Conservation (phyloP, 2,329 filamentous ascomycete species). For the Bipolaris gigantea region DNA sequence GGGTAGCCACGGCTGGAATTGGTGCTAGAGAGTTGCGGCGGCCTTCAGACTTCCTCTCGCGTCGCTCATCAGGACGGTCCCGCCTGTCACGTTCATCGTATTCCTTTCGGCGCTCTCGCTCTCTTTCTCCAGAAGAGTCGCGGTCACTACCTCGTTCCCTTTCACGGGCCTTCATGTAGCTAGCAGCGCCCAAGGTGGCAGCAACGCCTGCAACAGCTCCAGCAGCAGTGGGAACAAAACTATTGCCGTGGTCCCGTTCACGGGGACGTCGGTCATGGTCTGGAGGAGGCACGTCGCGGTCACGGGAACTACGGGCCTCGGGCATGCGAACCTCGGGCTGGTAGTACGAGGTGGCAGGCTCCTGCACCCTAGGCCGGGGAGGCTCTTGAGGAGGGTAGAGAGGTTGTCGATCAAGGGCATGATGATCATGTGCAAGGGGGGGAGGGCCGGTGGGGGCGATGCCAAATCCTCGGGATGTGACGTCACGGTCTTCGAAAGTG, state of each 20-base stretch:
- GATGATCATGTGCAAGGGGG: slow-evolving; percentile 36
- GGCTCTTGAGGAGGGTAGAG: slow-evolving; percentile 25
- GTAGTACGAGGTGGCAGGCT: slow-evolving; percentile 27
- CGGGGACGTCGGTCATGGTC: slow-evolving; percentile 40
- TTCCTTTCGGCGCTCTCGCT: slow-evolving; percentile 45
- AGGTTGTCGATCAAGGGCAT: slow-evolving; percentile 45
- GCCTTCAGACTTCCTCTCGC: slow-evolving; percentile 25
- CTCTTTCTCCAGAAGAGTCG: slow-evolving; percentile 32
- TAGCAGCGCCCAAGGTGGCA: slow-evolving; percentile 35
- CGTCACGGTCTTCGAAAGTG: slow-evolving; percentile 47
- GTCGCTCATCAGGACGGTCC: slow-evolving; percentile 32
- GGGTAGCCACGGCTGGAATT: slow-evolving; percentile 19
- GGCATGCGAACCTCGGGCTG: slow-evolving; percentile 34
- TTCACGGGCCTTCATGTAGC: slow-evolving; percentile 36
- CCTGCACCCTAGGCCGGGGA: slow-evolving; percentile 19
- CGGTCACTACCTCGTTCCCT: slow-evolving; percentile 28
- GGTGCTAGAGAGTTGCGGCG: slow-evolving; percentile 22
- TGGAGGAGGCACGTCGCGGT: slow-evolving; percentile 27
- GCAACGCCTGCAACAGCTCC: slow-evolving; percentile 37
- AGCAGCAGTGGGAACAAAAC: slow-evolving; percentile 29
- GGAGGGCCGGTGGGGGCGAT: slow-evolving; percentile 37
- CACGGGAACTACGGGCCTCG: slow-evolving; percentile 29
- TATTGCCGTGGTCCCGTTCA: slow-evolving; percentile 29
- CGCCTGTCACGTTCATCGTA: slow-evolving; percentile 37
- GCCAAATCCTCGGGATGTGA: slow-evolving; percentile 53